These are phyloP conservation scores for Suillus plorans DNA, from an alignment of 768 basidiomycete genomes.

Conservation along the genomic window DNA sequence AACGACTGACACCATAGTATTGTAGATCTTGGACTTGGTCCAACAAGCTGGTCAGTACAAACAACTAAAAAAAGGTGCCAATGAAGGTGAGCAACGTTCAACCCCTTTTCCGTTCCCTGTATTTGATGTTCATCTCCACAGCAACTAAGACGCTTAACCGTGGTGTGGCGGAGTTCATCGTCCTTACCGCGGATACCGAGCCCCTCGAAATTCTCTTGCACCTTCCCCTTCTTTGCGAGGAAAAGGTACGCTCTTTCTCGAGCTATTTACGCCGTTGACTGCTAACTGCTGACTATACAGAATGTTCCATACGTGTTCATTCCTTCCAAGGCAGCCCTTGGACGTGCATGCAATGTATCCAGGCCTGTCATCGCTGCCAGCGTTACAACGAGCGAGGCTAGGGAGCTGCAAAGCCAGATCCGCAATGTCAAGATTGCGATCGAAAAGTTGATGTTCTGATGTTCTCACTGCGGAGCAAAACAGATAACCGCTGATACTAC, in stretches of 20 bases:
- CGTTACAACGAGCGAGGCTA: conserved; percentile 95
- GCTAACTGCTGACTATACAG: not conserved
- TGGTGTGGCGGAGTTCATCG: conserved; percentile 96
- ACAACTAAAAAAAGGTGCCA: conserved; percentile 98
- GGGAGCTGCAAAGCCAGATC: conserved; percentile 90
- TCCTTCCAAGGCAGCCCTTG: conserved; percentile 92
- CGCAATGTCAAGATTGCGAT: conserved; percentile 71
- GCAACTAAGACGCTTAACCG: conserved; percentile 98
- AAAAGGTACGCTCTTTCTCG: conserved; percentile 63
- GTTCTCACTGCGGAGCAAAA: conserved; percentile 1
- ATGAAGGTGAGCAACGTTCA: conserved; percentile 70
- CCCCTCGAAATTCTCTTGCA: conserved; percentile 97
- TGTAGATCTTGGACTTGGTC: conserved; percentile 90
- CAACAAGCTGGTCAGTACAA: conserved; percentile 97
- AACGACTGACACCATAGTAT: not conserved
- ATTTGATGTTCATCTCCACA: conserved; percentile 29
- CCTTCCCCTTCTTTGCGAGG: conserved; percentile 95
- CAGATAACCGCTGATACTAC: conserved; percentile 5
- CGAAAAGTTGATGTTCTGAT: conserved; percentile 45
- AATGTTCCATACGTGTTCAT: conserved; percentile 82
- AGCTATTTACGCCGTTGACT: not conserved
- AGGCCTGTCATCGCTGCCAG: conserved; percentile 95
- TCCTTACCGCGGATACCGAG: conserved; percentile 95
- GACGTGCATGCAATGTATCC: conserved; percentile 94
- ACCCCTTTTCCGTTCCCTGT: not conserved